Percentiles rank a stretch among this genome's conserved stretches.
Conservation (phyloP, 805 yeast species). For the Metschnikowia dekortorum region DNA sequence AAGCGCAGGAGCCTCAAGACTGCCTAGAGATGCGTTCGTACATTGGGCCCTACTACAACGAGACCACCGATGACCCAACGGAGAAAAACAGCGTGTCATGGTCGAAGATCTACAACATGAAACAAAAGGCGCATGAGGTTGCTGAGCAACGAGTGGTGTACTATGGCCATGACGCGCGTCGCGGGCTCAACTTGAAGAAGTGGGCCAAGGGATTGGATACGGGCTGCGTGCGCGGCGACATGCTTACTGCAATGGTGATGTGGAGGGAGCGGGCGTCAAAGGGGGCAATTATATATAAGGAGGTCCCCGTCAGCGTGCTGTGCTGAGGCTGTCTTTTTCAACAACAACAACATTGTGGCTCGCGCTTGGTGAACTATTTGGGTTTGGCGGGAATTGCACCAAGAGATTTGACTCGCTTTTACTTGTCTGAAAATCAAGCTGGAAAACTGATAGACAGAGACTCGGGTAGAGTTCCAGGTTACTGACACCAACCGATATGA, state of each 20-base stretch:
- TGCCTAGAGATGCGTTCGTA: conserved; percentile 67
- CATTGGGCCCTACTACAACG: conserved; percentile 58
- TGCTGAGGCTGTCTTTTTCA: conserved; percentile 8
- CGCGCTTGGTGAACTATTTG: too few species aligned
- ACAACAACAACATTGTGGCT: too few species aligned
- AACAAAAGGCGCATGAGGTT: conserved; percentile 32
- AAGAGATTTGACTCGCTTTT: too few species aligned
- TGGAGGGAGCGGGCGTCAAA: conserved; percentile 18
- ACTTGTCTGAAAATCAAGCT: too few species aligned
- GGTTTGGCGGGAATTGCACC: too few species aligned
- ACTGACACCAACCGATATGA: too few species aligned
- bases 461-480: too few species aligned
- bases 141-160: conserved; percentile 45
- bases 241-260: conserved; percentile 59
- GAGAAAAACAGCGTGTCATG: conserved; percentile 43
- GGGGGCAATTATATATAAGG: conserved; percentile 8
- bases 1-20: conserved; percentile 57
- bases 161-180: conserved; percentile 86
- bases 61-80: conserved; percentile 48
- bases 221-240: conserved; percentile 74
- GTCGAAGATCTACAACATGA: conserved; percentile 53
- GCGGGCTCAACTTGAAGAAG: conserved; percentile 62
- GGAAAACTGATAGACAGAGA: too few species aligned
- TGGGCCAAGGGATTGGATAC: conserved; percentile 79
- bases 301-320: conserved; percentile 10